Evolutionary conservation across 441 rosid species (phyloP), one percentile per base, ranked within the genome.

Genomic region (Eruca vesicaria): DNA sequence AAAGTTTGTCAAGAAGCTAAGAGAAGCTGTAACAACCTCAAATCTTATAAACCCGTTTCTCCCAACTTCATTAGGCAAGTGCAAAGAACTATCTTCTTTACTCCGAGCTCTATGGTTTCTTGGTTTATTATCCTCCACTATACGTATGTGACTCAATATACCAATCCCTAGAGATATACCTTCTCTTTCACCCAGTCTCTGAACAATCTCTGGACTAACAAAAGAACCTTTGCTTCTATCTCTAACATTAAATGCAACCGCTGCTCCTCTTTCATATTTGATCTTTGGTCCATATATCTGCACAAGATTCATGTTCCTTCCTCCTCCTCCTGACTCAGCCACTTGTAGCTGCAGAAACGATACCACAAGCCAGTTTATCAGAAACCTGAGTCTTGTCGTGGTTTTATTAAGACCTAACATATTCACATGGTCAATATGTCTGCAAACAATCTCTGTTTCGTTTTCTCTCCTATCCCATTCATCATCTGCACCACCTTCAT

Each of bases 191-290:
- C 97, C 99, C 5, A 91, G 87, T 85, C 90, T 96, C 82, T 85
- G 97, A 65, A 96, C 98, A 26, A 84, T 82, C 72, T 93, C 99
- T 0, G 99, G 98, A 82, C 84, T 85, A 43, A 93, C 84, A 29
- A 91, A 83, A 23, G 1, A 23, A 48, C 91, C 95, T 79, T 80
- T 82, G 80, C 77, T 85, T 73, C 83, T 81, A 79, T 89, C 89
- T 82, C 95, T 85, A 71, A 96, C 76, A 32, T 93, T 93, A 81
- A 96, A 96, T 53, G 99, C 97, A 65, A 96, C 95, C 3, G 99
- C 95, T n/a, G 97, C 98, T 68, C 99, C 99, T 80, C 99, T 89
- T 81, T 93, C 99, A 21, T 96, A 96, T 78, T 96, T 96, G 69
- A 96, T 90, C 81, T 96, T 96, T 0, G 99, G 98, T 43, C 99